Percentiles rank a stretch among this genome's conserved stretches.
Evolutionary conservation across 371 early-diverging fungal genomes (phyloP).

Genomic region (Mucor lusitanicus): DNA sequence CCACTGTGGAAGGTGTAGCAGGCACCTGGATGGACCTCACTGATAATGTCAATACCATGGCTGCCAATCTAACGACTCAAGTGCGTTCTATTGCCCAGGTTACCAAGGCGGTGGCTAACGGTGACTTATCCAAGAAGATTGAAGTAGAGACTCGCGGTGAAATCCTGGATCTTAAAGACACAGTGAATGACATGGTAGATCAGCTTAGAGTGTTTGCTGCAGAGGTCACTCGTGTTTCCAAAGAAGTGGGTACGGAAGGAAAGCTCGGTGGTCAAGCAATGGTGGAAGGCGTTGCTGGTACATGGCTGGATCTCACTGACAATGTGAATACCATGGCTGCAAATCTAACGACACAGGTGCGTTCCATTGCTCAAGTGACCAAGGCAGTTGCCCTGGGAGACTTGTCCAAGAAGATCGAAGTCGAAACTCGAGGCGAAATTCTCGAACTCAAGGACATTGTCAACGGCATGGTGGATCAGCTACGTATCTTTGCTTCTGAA

Average conservation of each 20-base stretch:
- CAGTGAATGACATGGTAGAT: no score
- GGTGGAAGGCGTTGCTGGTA: slow-evolving; percentile 31
- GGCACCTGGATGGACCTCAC: slow-evolving; percentile 73
- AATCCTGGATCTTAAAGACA: slow-evolving; percentile 33
- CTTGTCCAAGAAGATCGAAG: slow-evolving; percentile 42
- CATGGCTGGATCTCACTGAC: slow-evolving; percentile 68
- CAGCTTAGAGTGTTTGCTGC: no score
- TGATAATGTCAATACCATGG: slow-evolving; percentile 57
- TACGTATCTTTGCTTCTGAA: no score
- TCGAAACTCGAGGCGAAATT: slow-evolving; percentile 47
- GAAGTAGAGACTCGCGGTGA: slow-evolving; percentile 61
- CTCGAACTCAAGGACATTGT: no score
- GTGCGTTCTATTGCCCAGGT: slow-evolving; percentile 67
- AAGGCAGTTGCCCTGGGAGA: slow-evolving; percentile 65
- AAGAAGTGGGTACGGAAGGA: no score
- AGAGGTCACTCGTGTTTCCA: no score
- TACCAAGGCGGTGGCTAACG: slow-evolving; percentile 62
- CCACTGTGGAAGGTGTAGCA: slow-evolving; percentile 48
- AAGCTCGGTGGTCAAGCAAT: no score
- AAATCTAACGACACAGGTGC: slow-evolving; percentile 64
- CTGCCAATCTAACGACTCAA: slow-evolving; percentile 54
- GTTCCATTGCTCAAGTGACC: slow-evolving; percentile 57
- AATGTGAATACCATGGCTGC: slow-evolving; percentile 67
- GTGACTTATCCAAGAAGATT: slow-evolving; percentile 51
- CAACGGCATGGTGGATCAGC: no score